Base-by-base conservation (phyloP, 75 land plant genomes). In the Cunninghamia lanceolata region DNA sequence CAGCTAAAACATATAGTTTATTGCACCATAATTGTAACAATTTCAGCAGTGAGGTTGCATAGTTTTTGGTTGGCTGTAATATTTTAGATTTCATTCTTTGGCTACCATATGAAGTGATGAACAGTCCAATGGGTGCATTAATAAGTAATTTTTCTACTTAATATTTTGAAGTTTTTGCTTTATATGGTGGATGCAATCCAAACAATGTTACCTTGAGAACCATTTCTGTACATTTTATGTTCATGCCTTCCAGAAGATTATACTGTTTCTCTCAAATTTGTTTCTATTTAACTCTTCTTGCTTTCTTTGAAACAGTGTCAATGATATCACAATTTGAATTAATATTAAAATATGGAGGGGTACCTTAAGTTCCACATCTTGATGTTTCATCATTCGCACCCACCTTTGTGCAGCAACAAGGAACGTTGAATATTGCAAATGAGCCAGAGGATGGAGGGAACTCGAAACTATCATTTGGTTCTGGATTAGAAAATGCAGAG, bases 41-140 rank as follows among this genome's bases (percentile, higher is more conserved):
- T 86, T 97, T 97, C 88, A 96, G 95, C 84, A 95, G 95, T 86
- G 99, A 97, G 89, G 93, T 97, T 68, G 91, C 95, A 5, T 96
- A 97, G 82, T 97, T 97, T 87, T 87, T 97, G 87, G 93, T 96
- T 43, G 96, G 98, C 11, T 54, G 89, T 16, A 77, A 89, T 50
- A 95, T 97, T 73, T 98, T 98, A 8, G 95, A 95, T 9, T 93
- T 92, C 63, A 96, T 97, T 83, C 84, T 97, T 75, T 70, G 91
- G 43, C 94, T 97, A 4, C 99, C 99, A 14, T 3, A 91, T 56
- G 98, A 96, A 78, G 94, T 96, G 45, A 90, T 96, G 93, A 94
- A 85, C 90, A 96, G 96, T 63, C 99, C 99, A 66, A 96, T 94
- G 98, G 96, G 96, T 66, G 86, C 95, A n/a, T 66, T 97, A 38